phyloP scores from a whole-genome alignment of 202 grass and related monocot species.

The Setaria italica region DNA sequence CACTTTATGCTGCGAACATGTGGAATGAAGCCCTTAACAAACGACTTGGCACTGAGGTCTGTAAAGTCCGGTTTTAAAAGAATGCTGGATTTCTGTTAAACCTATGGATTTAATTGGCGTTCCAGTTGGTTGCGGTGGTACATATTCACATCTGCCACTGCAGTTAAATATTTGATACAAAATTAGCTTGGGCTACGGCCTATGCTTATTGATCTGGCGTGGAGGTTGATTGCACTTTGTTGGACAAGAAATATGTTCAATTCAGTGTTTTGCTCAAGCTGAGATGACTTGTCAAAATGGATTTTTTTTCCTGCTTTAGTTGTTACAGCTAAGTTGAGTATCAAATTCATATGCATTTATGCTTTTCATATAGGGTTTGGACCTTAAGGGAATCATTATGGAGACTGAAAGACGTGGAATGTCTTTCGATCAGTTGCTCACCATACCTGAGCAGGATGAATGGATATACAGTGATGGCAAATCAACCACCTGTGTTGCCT shows the following conservation, averaged over 20 bases:
- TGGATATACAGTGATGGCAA: slow-evolving; percentile 98
- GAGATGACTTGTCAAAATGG: slow-evolving; percentile 19
- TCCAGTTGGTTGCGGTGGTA: slow-evolving; percentile 3
- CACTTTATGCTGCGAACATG: slow-evolving; percentile 95
- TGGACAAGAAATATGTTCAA: neutral
- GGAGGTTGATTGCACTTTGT: neutral
- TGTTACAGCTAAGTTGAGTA: slow-evolving; percentile 8
- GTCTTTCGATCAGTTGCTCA: slow-evolving; percentile 95
- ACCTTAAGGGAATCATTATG: slow-evolving; percentile 83
- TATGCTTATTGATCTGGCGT: neutral
- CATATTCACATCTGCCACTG: neutral
- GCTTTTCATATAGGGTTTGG: slow-evolving; percentile 67
- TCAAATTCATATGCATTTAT: slow-evolving; percentile 39
- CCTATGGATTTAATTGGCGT: neutral
- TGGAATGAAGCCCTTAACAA: slow-evolving; percentile 99
- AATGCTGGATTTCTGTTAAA: slow-evolving; percentile 11
- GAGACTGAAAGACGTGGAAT: slow-evolving; percentile 91
- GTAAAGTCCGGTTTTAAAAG: slow-evolving; percentile 24
- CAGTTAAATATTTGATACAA: neutral
- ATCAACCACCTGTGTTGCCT: slow-evolving; percentile 95
- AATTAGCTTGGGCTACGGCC: neutral
- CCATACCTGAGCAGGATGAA: slow-evolving; percentile 94
- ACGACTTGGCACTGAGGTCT: slow-evolving; percentile 89
- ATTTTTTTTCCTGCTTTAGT: slow-evolving; percentile 3
- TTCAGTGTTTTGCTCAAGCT: slow-evolving; percentile 3